Evolutionary conservation across 208 protist genomes (phyloP).

Genomic region (Endotrypanum monterogeii): DNA sequence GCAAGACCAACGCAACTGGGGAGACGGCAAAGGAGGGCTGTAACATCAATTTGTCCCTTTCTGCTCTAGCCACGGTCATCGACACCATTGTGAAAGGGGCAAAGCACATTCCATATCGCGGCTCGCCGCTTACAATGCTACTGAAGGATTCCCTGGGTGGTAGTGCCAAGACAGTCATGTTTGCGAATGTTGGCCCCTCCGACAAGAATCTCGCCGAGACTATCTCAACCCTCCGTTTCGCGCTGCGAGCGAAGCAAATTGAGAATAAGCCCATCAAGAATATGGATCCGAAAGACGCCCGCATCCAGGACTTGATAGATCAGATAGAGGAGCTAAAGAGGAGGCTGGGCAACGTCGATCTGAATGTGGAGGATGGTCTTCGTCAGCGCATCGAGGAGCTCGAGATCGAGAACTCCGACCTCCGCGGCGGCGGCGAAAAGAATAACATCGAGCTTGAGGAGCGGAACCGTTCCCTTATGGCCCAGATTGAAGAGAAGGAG

Average conservation of each 20-base stretch:
- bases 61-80: constrained; percentile 90
- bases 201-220: constrained; percentile 90
- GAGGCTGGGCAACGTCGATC: constrained; percentile 86
- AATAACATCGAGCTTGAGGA: constrained; percentile 90
- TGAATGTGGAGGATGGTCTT: constrained; percentile 89
- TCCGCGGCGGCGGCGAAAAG: constrained; percentile 68
- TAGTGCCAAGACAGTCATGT: constrained; percentile 94
- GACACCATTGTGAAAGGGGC: constrained; percentile 90
- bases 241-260: constrained; percentile 93
- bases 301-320: constrained; percentile 87
- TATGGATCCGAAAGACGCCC: constrained; percentile 89
- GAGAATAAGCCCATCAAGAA: constrained; percentile 96
- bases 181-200: constrained; percentile 85
- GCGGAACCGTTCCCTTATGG: constrained; percentile 61
- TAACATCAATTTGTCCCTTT: constrained; percentile 95
- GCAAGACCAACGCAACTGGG: constrained; percentile 93
- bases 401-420: constrained; percentile 89
- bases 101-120: constrained; percentile 92
- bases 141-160: constrained; percentile 93
- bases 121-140: constrained; percentile 91
- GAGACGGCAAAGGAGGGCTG: constrained; percentile 93
- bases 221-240: constrained; percentile 91
- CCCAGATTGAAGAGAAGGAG: constrained; percentile 74
- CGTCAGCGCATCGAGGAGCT: constrained; percentile 90
- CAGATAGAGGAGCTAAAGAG: constrained; percentile 90